Base-by-base conservation (phyloP, 495 filamentous ascomycete species). In the Xeromyces bisporus region DNA sequence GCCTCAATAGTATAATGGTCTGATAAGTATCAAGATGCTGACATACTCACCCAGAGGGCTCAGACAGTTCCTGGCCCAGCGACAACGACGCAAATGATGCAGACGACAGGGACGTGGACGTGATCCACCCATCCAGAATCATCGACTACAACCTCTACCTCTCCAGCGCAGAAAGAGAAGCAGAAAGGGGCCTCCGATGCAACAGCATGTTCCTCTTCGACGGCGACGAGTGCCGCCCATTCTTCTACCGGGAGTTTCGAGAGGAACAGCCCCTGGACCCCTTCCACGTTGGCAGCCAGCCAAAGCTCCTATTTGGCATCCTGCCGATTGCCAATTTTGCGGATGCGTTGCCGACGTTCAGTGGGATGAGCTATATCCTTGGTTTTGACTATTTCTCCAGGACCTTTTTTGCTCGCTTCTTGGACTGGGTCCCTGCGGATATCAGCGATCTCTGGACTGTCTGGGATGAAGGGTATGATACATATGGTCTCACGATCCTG, bases 101-200 rank as follows among this genome's bases (percentile, higher is more conserved):
- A 12, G 14, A 9, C 6, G 6, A 15, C 15, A 13, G 12, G 24
- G n/a, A 16, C 17, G 16, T 35, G 4, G 26, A 35, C 14, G 36
- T 47, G 15, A 30, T 18, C 15, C 47, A 55, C 23, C 51, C 49
- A 10, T 60, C 49, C 53, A 34, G 43, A 6, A 35, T 54, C 20
- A 33, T 54, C 12, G 55, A 60, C 41, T 57, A 55, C 28, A 36
- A 54, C 14, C 26, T 60, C 13, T 57, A 53, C 31, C 47, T 60
- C 3, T 28, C 36, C 12, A 20, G 31, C 15, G 35, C 47, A 10
- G 53, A 60, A 17, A 26, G 25, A 2, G 35, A 31, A 12, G 39
- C 30, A 24, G 39, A 47, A 15, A 15, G 13, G 7, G 6, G 35
- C 8, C 20, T 20, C 2, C 37, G 51, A 13, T 33, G 35, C 2